Percentiles rank a stretch among this genome's conserved stretches.
Conservation (phyloP, 495 filamentous ascomycete species). For the Cercophora newfieldiana region DNA sequence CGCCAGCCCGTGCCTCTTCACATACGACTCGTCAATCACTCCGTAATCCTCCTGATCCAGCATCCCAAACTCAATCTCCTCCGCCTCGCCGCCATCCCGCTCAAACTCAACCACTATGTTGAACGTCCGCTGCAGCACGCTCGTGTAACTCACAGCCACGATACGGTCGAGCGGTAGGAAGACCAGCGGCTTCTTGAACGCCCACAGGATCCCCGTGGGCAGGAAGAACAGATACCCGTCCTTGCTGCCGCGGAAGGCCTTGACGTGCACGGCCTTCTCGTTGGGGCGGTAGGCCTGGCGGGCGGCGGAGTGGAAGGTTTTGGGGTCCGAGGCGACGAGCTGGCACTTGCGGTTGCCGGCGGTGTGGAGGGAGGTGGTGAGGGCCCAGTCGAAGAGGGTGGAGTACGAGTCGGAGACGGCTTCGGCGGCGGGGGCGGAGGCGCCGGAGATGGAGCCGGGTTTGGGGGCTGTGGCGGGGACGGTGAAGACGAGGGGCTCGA, state of each 20-base stretch:
- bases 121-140: constrained; percentile 87
- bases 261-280: constrained; percentile 90
- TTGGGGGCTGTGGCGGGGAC: constrained; percentile 73
- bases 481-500: constrained; percentile 83
- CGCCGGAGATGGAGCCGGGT: constrained; percentile 51
- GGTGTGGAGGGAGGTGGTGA: constrained; percentile 61
- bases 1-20: constrained; percentile 77
- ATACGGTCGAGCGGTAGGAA: constrained; percentile 82
- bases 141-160: constrained; percentile 82
- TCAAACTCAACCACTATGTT: constrained; percentile 77
- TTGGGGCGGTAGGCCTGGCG: constrained; percentile 83
- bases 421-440: constrained; percentile 45
- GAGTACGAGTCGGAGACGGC: constrained; percentile 61
- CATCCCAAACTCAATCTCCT: constrained; percentile 84
- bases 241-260: constrained; percentile 89
- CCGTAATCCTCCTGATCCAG: constrained; percentile 81
- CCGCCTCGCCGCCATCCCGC: constrained; percentile 42
- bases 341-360: constrained; percentile 52
- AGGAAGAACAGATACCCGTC: constrained; percentile 94
- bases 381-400: constrained; percentile 60
- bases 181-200: constrained; percentile 90
- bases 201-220: constrained; percentile 82
- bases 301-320: constrained; percentile 74
- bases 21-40: constrained; percentile 76
- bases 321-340: constrained; percentile 67